Evolutionary conservation across 2,329 filamentous ascomycete species (phyloP), one percentile per base, ranked within the genome.

Genomic region (Aspergillus pseudoviridinutans): DNA sequence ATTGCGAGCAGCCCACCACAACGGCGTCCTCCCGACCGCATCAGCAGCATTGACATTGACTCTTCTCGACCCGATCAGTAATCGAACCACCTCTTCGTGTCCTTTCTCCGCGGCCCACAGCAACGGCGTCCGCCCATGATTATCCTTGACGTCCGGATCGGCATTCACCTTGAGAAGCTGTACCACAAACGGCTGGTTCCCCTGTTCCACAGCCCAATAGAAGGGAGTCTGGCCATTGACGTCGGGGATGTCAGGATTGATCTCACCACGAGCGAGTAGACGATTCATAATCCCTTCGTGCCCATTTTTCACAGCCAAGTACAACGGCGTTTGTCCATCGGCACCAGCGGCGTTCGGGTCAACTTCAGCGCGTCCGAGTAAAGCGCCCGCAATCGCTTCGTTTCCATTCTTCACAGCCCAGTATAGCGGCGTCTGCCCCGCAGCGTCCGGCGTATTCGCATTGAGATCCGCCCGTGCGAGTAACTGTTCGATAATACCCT

Each of bases 31-130:
- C 5, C 63, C 61, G 28, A 44, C 50, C 28, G 58, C 59, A 54
- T 67, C 67, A 2, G 52, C 51, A 24, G 52, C 57, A 50, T 70
- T 56, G n/a, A 63, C 50, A n/a, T 63, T 54, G 17, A 64, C 55
- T 41, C 55, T 61, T 20, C 57, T 56, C n/a, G 59, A 64, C n/a
- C 56, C 60, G 8, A 72, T 51, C 24, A 73, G 61, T 50, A 69
- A 54, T 27, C 58, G 59, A 4, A 68, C 63, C 10, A 71, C 61
- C 35, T 61, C 63, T 46, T 59, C 58, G 25, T 65, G 62, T 6
- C 63, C 63, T 17, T 66, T 61, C 14, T 61, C 56, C 10, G 61
- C 61, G 2, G 61, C 64, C 58, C 59, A 63, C 7, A 58, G 25
- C 22, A 67, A 54, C 25, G 66, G 57, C 10, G 66, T 59, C 25